phyloP scores from a whole-genome alignment of 2,329 filamentous ascomycete species.

The Remersonia thermophila region DNA sequence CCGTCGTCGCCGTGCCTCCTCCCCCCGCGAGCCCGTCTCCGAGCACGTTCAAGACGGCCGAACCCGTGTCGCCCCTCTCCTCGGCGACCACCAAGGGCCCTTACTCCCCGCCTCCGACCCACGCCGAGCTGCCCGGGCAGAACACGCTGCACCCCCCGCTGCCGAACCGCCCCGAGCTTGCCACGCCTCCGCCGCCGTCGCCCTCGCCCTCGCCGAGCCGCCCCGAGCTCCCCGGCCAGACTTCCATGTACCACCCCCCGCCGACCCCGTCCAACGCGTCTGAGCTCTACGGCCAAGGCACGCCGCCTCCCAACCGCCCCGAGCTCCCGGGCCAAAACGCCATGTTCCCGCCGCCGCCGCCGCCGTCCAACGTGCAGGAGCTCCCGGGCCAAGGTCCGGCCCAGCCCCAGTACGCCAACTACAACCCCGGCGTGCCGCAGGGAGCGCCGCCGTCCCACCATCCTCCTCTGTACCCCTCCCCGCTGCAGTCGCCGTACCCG shows the following conservation, averaged over 20 bases:
- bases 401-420: no score
- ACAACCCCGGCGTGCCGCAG: no score
- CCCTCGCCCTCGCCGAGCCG: conserved; percentile 1
- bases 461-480: conserved; percentile 9
- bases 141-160: conserved; percentile 10
- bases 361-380: no score
- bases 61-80: conserved; percentile 19
- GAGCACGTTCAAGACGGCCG: conserved; percentile 17
- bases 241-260: conserved; percentile 9
- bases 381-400: no score
- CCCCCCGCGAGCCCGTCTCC: conserved; percentile 21
- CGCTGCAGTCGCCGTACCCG: conserved; percentile 1
- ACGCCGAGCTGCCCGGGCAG: conserved; percentile 16
- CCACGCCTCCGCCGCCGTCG: conserved; percentile 3
- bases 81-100: conserved; percentile 15
- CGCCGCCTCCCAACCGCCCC: conserved; percentile 6
- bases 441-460: no score
- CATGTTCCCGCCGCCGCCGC: conserved; percentile 1
- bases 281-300: conserved; percentile 12
- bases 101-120: background rate
- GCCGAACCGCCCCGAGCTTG: conserved; percentile 18
- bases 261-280: conserved; percentile 4
- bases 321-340: conserved; percentile 12
- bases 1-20: conserved; percentile 8
- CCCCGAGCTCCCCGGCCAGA: conserved; percentile 16